Evolutionary conservation across 1,139 yeast genomes (phyloP).

Genomic region (Yamadazyma kanchanaburiensis): DNA sequence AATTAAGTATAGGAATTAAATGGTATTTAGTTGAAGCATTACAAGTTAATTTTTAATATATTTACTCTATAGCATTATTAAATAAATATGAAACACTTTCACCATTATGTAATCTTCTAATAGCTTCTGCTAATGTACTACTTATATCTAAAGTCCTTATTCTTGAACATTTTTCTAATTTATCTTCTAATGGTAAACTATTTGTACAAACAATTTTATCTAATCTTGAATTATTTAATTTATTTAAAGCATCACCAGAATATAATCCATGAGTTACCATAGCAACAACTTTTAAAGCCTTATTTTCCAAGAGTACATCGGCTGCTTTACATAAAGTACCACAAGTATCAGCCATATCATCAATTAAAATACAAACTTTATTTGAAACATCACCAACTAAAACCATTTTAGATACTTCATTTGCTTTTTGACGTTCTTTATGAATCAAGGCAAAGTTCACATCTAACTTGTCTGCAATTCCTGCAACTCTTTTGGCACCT

Average conservation of each 20-base stretch:
- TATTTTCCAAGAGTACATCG: slow-evolving; percentile 76
- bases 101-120: slow-evolving; percentile 94
- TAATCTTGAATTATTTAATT: slow-evolving; percentile 74
- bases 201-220: slow-evolving; percentile 88
- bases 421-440: slow-evolving; percentile 93
- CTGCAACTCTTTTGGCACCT: slow-evolving; percentile 97
- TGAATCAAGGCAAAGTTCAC: slow-evolving; percentile 94
- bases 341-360: slow-evolving; percentile 99
- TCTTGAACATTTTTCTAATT: slow-evolving; percentile 65
- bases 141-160: slow-evolving; percentile 82
- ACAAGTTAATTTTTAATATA: background rate
- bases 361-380: slow-evolving; percentile 86
- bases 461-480: slow-evolving; percentile 88
- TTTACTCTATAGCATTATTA: slow-evolving; percentile 47
- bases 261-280: slow-evolving; percentile 95
- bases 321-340: slow-evolving; percentile 97
- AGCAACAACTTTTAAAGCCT: slow-evolving; percentile 84
- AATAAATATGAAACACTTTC: slow-evolving; percentile 92
- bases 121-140: slow-evolving; percentile 92
- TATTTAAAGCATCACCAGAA: slow-evolving; percentile 82
- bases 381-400: slow-evolving; percentile 92
- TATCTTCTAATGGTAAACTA: slow-evolving; percentile 88
- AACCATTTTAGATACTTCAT: slow-evolving; percentile 93
- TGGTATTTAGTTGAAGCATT: slow-evolving; percentile 51
- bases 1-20: slow-evolving; percentile 41